Base-by-base conservation (phyloP, 106 monocot species). In the Phalaenopsis equestris region DNA sequence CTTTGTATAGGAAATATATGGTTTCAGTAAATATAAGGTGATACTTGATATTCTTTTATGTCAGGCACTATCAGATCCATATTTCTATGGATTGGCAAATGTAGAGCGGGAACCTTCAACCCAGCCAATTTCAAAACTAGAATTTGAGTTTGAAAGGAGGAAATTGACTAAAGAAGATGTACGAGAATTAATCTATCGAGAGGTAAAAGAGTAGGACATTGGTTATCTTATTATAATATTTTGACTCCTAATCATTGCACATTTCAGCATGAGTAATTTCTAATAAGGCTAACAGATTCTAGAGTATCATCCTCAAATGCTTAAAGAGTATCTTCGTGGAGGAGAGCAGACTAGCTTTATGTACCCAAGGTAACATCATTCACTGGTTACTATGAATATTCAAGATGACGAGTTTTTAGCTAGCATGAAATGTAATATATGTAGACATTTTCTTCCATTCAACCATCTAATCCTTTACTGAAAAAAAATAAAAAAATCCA, bases 261-360 rank as follows among this genome's bases (percentile, higher is more conserved):
- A 65, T 24, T 65, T 65, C 10, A 5, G 24, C 21, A 24, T 65
- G 64, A 65, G 21, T 21, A 67, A 45, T 57, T 82, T 76, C 72
- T 4, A 14, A 49, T 17, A 72, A 87, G 39, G 47, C 23, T 70
- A 80, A 80, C 85, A 91, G 91, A 86, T 90, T 77, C 76, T 93
- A 78, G 93, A 93, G 85, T 93, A 93, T 81, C 93, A 93, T 87
- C 93, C 93, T 12, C 90, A 91, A 72, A 93, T 91, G 90, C 85
- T 91, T 36, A 88, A 93, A 56, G 85, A 93, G 72, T 93, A 89
- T 87, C 80, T 93, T 47, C 77, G 87, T 76, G 91, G 89, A 80
- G 87, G 83, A 55, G 93, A 90, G 39, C 91, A 84, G 75, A 85
- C 86, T 74, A 90, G 85, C 80, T 94, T 94, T 82, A 83, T 94